Percentiles rank a stretch among this genome's conserved stretches.
Evolutionary conservation across 441 rosid genomes (phyloP).

Genomic region (Populus hybrid): DNA sequence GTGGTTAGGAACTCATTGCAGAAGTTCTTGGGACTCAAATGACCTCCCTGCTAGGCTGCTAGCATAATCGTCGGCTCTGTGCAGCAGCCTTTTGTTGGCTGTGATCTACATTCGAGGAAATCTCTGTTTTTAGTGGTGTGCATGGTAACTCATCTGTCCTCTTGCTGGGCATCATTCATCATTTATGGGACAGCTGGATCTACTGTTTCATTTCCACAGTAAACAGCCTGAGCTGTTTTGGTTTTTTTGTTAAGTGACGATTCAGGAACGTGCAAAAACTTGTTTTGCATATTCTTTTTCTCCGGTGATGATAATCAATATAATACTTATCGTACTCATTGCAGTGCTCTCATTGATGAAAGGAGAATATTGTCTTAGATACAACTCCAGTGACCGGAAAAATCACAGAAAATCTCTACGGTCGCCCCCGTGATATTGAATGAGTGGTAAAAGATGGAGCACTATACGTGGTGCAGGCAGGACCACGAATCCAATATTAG

Average conservation of each 20-base stretch:
- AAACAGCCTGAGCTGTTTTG: background rate
- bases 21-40: background rate
- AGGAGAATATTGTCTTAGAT: constrained; percentile 43
- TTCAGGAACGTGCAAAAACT: background rate
- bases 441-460: constrained; percentile 54
- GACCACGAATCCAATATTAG: constrained; percentile 44
- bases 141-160: background rate
- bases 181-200: background rate
- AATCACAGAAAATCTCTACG: constrained; percentile 49
- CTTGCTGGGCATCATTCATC: background rate
- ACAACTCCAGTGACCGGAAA: constrained; percentile 44
- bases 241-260: background rate
- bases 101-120: background rate
- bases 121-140: background rate
- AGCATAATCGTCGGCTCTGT: background rate
- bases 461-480: constrained; percentile 54
- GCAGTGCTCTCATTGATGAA: constrained; percentile 65
- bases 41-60: background rate
- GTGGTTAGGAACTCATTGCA: background rate
- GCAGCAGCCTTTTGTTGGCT: background rate
- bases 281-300: background rate
- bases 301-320: background rate
- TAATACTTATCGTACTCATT: background rate
- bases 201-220: background rate
- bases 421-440: constrained; percentile 59